These are phyloP conservation scores for Trypanosoma brucei DNA, from an alignment of 208 protist genomes.

Conservation along the genomic window DNA sequence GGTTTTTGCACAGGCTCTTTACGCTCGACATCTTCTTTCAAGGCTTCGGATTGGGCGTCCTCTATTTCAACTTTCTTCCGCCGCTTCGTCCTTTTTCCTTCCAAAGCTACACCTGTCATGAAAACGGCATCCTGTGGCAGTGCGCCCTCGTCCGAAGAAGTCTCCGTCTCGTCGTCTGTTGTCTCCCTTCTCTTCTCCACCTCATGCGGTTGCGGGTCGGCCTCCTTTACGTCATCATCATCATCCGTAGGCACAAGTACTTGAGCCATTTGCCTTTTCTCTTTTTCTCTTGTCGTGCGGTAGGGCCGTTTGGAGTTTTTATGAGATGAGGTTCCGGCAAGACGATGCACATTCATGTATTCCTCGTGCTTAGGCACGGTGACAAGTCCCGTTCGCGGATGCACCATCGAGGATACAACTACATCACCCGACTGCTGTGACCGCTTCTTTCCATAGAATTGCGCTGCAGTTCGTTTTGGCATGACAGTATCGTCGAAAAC, in stretches of 20 bases:
- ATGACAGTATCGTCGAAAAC: slow-evolving; percentile 53
- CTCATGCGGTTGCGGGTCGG: neutral
- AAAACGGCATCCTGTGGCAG: slow-evolving; percentile 21
- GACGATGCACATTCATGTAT: slow-evolving; percentile 87
- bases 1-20: neutral
- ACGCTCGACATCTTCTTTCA: neutral
- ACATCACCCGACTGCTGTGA: slow-evolving; percentile 4
- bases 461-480: slow-evolving; percentile 48
- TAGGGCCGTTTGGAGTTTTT: neutral
- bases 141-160: neutral
- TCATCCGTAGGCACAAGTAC: slow-evolving; percentile 9
- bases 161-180: neutral
- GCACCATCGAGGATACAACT: slow-evolving; percentile 10
- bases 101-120: slow-evolving; percentile 24
- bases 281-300: neutral
- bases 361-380: slow-evolving; percentile 79
- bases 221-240: slow-evolving; percentile 8
- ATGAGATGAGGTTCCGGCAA: slow-evolving; percentile 11
- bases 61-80: neutral
- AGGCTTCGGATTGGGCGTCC: neutral
- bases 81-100: slow-evolving; percentile 1
- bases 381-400: slow-evolving; percentile 42
- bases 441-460: slow-evolving; percentile 60
- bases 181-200: neutral
- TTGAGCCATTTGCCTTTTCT: slow-evolving; percentile 1